Base-by-base conservation (phyloP, 2,329 filamentous ascomycete genomes). In the Penicillium rolfsii region DNA sequence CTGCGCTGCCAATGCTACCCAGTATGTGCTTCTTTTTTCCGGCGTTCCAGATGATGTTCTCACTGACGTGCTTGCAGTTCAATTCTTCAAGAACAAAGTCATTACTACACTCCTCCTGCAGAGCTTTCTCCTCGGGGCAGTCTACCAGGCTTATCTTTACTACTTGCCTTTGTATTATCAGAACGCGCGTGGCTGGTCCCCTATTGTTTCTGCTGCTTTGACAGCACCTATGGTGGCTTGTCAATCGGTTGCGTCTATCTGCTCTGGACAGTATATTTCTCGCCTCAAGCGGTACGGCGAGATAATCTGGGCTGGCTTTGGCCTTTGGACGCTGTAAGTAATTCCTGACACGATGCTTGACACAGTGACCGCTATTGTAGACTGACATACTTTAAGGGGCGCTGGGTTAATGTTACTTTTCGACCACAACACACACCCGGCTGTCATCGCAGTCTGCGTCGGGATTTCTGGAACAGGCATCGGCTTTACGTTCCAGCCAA, bases 91-190 rank as follows among this genome's bases (percentile, higher is more conserved):
- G 40, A 85, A 81, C 62, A 74, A 75, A 19, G 80, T 85, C 6
- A 78, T 89, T 7, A 76, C 77, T 24, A 78, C 84, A 7, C 81
- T 90, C 62, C 75, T 89, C 52, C 43, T 81, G 3, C 85, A 89
- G 67, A 85, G 82, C 68, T 83, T 89, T 64, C 73, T 90, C 24
- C 81, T 88, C 24, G 86, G 87, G 5, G 77, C 83, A 14, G 82
- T 83, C 1, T 88, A 87, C 66, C 87, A 87, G 65, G 78, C 81
- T 2, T 82, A 82, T 59, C 73, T 88, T 1, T 89, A 87, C 72
- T 89, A 85, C 66, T 71, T 89, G 5, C 86, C 86, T 1, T 75
- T 88, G 0, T 89, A 86, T 71, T 84, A 85, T 48, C 85, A 89
- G 64, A 87, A 87, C 59, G 84, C 81, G 3, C 78, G 81, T 26